Evolutionary conservation across 257 asterid genomes (phyloP).

Genomic region (Catharanthus roseus): DNA sequence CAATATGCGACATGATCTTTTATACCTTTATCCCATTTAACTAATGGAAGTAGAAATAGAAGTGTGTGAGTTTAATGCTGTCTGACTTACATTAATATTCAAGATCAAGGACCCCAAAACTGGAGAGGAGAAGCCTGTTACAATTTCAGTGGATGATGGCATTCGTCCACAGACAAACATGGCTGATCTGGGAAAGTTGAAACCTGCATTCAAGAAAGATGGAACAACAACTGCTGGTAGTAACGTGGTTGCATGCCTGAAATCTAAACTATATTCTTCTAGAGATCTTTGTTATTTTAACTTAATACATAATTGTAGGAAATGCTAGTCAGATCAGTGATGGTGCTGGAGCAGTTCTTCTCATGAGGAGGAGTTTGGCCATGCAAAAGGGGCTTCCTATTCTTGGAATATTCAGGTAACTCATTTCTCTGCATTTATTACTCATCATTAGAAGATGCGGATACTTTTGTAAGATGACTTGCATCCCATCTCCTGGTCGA

Average conservation of each 20-base stretch:
- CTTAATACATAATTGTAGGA: constrained; percentile 34
- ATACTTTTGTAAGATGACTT: background rate
- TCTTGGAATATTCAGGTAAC: constrained; percentile 77
- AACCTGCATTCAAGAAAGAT: constrained; percentile 77
- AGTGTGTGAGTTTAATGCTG: background rate
- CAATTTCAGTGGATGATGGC: constrained; percentile 73
- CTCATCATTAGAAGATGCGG: background rate
- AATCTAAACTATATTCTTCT: background rate
- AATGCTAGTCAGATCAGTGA: constrained; percentile 88
- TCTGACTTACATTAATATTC: constrained; percentile 14
- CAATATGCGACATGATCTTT: background rate
- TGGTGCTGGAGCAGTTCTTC: constrained; percentile 97
- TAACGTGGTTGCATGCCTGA: background rate
- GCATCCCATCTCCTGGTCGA: background rate
- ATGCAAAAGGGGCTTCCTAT: constrained; percentile 69
- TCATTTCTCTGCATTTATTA: background rate
- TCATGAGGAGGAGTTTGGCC: constrained; percentile 86
- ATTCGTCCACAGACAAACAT: constrained; percentile 72
- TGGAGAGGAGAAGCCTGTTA: constrained; percentile 58
- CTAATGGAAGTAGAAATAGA: background rate
- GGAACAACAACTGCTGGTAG: constrained; percentile 96
- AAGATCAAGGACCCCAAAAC: constrained; percentile 70
- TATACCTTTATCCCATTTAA: background rate
- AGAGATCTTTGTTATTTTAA: background rate
- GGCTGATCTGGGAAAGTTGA: constrained; percentile 66